phyloP scores from a whole-genome alignment of 176 grass and related monocot genomes.

The Rhipidocladum racemiflorum region DNA sequence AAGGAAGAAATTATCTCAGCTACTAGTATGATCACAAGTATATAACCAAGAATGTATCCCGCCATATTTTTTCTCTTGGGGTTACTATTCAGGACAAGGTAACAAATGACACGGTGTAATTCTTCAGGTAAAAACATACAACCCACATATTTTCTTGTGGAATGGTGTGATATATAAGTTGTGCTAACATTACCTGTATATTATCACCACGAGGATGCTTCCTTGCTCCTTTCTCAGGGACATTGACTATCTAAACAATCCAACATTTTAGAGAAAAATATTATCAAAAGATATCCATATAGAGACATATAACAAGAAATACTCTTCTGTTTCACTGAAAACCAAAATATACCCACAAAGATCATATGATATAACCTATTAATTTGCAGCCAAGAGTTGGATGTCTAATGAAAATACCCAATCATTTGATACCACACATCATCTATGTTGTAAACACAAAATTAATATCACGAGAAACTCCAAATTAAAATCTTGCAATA shows the following conservation, averaged over 20 bases:
- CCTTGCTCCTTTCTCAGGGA: slow-evolving; percentile 89
- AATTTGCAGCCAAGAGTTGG: not conserved
- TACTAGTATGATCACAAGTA: not conserved
- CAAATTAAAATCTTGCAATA: not conserved
- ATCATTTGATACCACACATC: not conserved
- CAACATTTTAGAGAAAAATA: slow-evolving; percentile 9
- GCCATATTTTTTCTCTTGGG: slow-evolving; percentile 18
- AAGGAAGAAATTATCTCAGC: not conserved
- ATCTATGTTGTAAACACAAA: not conserved
- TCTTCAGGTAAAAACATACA: slow-evolving; percentile 11
- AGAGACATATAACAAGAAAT: slow-evolving; percentile 5
- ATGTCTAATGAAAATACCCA: not conserved
- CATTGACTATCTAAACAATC: slow-evolving; percentile 78
- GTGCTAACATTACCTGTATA: slow-evolving; percentile 70
- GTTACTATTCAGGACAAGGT: not conserved
- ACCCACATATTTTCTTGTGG: not conserved
- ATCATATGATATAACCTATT: not conserved
- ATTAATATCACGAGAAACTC: not conserved
- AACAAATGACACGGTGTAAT: not conserved
- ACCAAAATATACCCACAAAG: not conserved
- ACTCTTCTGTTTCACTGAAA: not conserved
- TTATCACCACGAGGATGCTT: slow-evolving; percentile 96
- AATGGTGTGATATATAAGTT: slow-evolving; percentile 23
- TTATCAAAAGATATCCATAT: slow-evolving; percentile 15
- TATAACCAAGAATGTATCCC: not conserved